Evolutionary conservation across 768 basidiomycete species (phyloP).

Genomic region (Kwoniella pini): DNA sequence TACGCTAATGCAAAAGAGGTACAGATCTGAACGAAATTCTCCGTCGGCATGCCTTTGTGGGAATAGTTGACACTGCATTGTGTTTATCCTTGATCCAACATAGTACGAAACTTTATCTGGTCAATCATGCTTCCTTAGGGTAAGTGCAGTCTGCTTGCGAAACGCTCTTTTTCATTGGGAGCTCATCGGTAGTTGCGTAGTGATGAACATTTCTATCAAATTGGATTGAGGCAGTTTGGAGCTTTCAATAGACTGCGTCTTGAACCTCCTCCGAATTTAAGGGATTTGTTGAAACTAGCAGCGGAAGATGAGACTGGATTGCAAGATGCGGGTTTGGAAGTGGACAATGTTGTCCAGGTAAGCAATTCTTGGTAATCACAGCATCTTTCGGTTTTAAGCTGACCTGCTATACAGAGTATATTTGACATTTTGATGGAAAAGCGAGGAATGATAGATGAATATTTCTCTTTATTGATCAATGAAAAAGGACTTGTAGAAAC

Average conservation of each 20-base stretch:
- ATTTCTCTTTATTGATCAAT: slow-evolving; percentile 75
- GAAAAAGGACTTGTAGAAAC: slow-evolving; percentile 68
- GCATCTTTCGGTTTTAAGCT: not conserved
- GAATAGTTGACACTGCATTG: slow-evolving; percentile 74
- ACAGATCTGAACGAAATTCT: slow-evolving; percentile 80
- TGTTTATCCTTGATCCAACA: slow-evolving; percentile 83
- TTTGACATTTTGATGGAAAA: slow-evolving; percentile 47
- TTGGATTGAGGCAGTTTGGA: slow-evolving; percentile 88
- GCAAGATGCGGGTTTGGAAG: slow-evolving; percentile 59
- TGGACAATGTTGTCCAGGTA: slow-evolving; percentile 71
- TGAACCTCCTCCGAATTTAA: slow-evolving; percentile 76
- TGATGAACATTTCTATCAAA: slow-evolving; percentile 93
- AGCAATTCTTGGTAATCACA: slow-evolving; percentile 34
- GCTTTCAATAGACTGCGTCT: slow-evolving; percentile 73
- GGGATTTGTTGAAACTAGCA: slow-evolving; percentile 72
- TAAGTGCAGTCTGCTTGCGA: too few relatives aligned
- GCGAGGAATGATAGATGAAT: slow-evolving; percentile 85
- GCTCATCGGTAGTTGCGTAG: slow-evolving; percentile 55
- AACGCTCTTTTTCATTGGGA: too few relatives aligned
- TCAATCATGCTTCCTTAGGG: slow-evolving; percentile 83
- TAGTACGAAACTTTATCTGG: slow-evolving; percentile 81
- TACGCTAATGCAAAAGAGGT: not conserved
- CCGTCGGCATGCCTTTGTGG: slow-evolving; percentile 85
- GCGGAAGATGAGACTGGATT: slow-evolving; percentile 68
- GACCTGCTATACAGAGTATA: slow-evolving; percentile 23